Conservation (phyloP, 2,329 filamentous ascomycete genomes). For the Rutstroemia sp. region DNA sequence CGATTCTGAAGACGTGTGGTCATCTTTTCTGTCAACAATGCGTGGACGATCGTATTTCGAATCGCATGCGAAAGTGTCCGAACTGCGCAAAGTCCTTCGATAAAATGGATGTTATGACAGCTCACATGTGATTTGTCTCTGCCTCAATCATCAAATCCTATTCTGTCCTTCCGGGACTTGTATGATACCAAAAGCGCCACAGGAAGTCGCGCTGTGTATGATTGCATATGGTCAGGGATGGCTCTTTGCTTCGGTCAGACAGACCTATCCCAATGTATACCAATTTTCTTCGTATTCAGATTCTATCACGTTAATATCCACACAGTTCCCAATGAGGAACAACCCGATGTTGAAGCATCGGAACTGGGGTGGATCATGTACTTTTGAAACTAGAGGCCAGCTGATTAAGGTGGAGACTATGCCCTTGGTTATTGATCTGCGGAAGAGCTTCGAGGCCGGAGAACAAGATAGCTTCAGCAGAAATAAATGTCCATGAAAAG, state of each 20-base stretch:
- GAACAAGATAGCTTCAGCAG: conserved; percentile 5
- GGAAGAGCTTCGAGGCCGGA: not conserved
- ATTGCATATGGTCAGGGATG: conserved; percentile 24
- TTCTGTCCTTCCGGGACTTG: conserved; percentile 3
- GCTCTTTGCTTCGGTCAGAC: conserved; percentile 13
- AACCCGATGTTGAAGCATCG: not conserved
- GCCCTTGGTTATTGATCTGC: conserved; percentile 5
- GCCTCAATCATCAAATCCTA: conserved; percentile 2
- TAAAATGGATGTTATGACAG: conserved; percentile 77
- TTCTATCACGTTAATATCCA: not conserved
- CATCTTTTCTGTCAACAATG: conserved; percentile 91
- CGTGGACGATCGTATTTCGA: conserved; percentile 80
- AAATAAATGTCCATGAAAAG: conserved; percentile 5
- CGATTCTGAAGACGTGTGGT: conserved; percentile 85
- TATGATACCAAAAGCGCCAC: conserved; percentile 5
- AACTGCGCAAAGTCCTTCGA: conserved; percentile 91
- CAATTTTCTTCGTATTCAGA: conserved; percentile 6
- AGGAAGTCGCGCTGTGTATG: conserved; percentile 21
- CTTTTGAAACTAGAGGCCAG: not conserved
- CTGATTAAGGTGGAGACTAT: not conserved
- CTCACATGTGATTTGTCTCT: conserved; percentile 41
- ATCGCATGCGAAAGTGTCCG: conserved; percentile 90
- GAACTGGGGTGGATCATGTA: conserved; percentile 1
- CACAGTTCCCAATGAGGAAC: not conserved
- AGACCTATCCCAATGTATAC: conserved; percentile 7